Base-by-base conservation (phyloP, 805 yeast species). In the Komagataella kurtzmanii region DNA sequence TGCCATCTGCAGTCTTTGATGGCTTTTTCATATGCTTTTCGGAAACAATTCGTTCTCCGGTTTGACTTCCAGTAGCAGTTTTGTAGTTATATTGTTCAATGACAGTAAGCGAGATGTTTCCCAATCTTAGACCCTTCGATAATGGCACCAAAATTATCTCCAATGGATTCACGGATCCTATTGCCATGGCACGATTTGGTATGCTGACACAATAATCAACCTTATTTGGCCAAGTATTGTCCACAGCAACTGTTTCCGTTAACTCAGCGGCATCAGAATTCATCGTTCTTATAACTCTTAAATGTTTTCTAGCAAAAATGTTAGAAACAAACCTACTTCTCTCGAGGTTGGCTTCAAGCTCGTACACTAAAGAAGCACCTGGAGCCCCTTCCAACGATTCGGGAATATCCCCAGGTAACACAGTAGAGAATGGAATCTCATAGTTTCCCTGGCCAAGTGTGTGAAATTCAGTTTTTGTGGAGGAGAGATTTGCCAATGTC, bases 181-280 rank as follows among this genome's bases (percentile, higher is more conserved):
- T 82, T 0, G 98, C 95, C 21, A 88, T 77, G 0, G 97, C 96
- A 60, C 87, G 83, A 23, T 88, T 74, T 0, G 98, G 97, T 5
- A 87, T 81, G 51, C 87, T 84, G 54, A 93, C 80, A 2, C 88
- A 77, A 64, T 91, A 91, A 61, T 91, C 97, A 36, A 91, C 88
- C 63, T 93, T 93, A 48, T 81, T 72, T 2, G 98, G 97, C 98
- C 98, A 91, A 1, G 90, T 83, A 63, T 91, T 91, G 61, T 89
- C 96, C 36, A 91, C 95, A 0, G 95, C 87, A 58, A 90, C 86
- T 0, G 98, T 88, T 65, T 91, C 97, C 0, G 95, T 76, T 21
- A 89, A 71, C 59, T 93, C 98, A 3, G 86, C 77, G 1, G 95
- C 77, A 64, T 91, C 98, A 0, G 95, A 78, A 1, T 96, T 81